Evolutionary conservation across 75 land plant species (phyloP).

Genomic region (Sequoiadendron giganteum): DNA sequence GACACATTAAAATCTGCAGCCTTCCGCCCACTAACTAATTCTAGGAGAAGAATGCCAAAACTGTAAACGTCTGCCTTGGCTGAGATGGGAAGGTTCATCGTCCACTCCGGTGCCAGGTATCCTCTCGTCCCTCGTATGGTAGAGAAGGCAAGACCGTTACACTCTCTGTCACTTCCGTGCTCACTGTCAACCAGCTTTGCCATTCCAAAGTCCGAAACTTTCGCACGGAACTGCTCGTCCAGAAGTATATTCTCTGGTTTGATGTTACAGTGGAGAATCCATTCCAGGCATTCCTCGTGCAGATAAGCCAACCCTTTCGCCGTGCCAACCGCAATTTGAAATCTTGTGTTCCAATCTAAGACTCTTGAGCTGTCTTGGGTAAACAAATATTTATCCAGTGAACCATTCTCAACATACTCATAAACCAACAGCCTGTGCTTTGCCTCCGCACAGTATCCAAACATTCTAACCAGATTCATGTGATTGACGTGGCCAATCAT

Average conservation of each 20-base stretch:
- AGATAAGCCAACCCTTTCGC: too few relatives aligned
- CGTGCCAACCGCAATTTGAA: too few relatives aligned
- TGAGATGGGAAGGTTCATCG: too few relatives aligned
- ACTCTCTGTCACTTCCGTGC: neutral
- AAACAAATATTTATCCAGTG: neutral
- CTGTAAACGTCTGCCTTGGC: too few relatives aligned
- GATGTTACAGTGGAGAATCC: too few relatives aligned
- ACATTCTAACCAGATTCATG: conserved; percentile 20
- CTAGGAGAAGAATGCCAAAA: too few relatives aligned
- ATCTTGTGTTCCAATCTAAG: too few relatives aligned
- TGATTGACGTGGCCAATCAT: conserved; percentile 43
- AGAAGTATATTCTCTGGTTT: conserved; percentile 3
- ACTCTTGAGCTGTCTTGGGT: too few relatives aligned
- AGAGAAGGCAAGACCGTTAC: conserved; percentile 32
- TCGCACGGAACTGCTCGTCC: conserved; percentile 6
- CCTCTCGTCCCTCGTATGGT: conserved; percentile 63
- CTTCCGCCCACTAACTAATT: too few relatives aligned
- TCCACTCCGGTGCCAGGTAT: conserved; percentile 37
- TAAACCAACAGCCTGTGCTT: neutral
- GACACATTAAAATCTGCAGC: too few relatives aligned
- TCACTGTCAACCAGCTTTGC: conserved; percentile 6
- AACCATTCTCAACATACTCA: neutral
- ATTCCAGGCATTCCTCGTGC: too few relatives aligned
- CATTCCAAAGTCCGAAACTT: conserved; percentile 14
- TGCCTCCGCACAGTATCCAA: neutral